Evolutionary conservation across 2,329 filamentous ascomycete species (phyloP), one percentile per base, ranked within the genome.

Genomic region (Trichophyton equinum): DNA sequence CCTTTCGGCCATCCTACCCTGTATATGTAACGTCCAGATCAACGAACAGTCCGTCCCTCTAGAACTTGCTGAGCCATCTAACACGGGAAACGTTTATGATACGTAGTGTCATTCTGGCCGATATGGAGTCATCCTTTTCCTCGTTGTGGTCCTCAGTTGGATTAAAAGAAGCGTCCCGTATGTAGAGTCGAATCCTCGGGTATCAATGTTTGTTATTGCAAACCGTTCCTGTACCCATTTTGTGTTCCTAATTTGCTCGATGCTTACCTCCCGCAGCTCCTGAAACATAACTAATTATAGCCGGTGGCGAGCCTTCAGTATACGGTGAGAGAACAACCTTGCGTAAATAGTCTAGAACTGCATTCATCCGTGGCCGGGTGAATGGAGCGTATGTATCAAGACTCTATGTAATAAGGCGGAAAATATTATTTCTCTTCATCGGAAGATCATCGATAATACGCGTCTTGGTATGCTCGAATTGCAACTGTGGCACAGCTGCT

Each of bases 131-230:
- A 30, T 30, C 6, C 6, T 30, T 30, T 30, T 30, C 27, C 27
- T 30, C 27, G 27, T 5, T 30, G 27, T 2, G 27, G 6, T 30
- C 27, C 27, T 30, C 22, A 15, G 27, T 11, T 25, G 8, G 1
- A 83, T 65, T 8, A 83, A 73, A 1, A 75, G 81, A 7, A 72
- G 0, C 6, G 81, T 83, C 8, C 81, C 81, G 62, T 82, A 83
- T 46, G 73, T 65, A 4, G 68, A 68, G 2, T 71, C 72, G n/a
- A 74, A 68, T 80, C 80, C 82, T 58, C 75, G 71, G 1, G 67
- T 64, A 57, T 76, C 72, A 4, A 76, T n/a, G 55, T 83, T 80
- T 0, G 78, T 81, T 15, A 81, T 61, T 59, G 73, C 67, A 67
- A 81, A 83, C 3, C 65, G 66, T 13, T 74, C 63, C 25, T 72